A percentile compares a stretch with the other conserved stretches of the same genome.
Evolutionary conservation across 2,329 filamentous ascomycete genomes (phyloP).

Genomic region (Clarireedia sp.): DNA sequence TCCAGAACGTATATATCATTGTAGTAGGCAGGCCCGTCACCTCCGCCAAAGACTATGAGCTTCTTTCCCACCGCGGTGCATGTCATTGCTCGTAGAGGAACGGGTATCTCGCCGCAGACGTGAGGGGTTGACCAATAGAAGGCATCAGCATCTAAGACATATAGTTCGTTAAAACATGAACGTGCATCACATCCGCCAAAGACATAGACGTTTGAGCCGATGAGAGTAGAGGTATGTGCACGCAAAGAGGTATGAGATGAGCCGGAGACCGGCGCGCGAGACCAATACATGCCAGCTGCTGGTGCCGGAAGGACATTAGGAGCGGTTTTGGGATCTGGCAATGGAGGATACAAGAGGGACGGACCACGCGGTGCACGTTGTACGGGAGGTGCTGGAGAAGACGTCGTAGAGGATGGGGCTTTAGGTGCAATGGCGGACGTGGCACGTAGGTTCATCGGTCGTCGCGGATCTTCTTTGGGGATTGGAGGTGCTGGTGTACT

Average conservation of each 20-base stretch:
- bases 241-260: conserved; percentile 52
- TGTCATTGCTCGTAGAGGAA: conserved; percentile 62
- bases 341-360: conserved; percentile 46
- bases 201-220: conserved; percentile 59
- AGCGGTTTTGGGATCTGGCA: conserved; percentile 47
- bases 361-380: conserved; percentile 27
- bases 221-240: conserved; percentile 58
- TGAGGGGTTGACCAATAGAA: conserved; percentile 62
- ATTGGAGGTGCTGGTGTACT: conserved; percentile 15
- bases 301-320: conserved; percentile 55
- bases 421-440: conserved; percentile 33
- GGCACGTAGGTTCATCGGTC: conserved; percentile 42
- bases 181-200: conserved; percentile 62
- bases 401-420: conserved; percentile 13
- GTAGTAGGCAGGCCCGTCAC: conserved; percentile 63
- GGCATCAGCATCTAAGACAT: conserved; percentile 61
- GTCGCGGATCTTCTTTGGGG: conserved; percentile 25
- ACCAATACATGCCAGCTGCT: conserved; percentile 68
- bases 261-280: conserved; percentile 55
- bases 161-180: conserved; percentile 61
- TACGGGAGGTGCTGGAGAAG: conserved; percentile 21
- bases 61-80: conserved; percentile 65
- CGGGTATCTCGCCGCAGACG: conserved; percentile 56
- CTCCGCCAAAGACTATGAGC: conserved; percentile 61
- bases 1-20: conserved; percentile 68